Evolutionary conservation across 2,329 filamentous ascomycete genomes (phyloP), one percentile per base, ranked within the genome.

Genomic region (Dothideomycetes sp.): DNA sequence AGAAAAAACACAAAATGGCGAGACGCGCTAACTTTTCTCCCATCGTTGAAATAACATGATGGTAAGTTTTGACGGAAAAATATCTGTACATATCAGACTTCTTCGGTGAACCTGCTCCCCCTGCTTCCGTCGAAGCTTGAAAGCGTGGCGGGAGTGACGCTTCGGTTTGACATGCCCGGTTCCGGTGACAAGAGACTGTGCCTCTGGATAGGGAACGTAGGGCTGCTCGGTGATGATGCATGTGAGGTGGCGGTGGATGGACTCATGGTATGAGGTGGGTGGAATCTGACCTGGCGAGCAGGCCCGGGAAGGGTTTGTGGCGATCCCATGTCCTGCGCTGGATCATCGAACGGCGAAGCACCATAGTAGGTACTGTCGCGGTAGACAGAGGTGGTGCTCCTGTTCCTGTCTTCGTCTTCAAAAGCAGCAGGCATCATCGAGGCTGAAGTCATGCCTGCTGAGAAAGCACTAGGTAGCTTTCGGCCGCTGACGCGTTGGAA

Each of bases 391-490:
- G 58, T 56, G 5, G 58, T 60, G 41, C 50, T 53, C 22, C 54
- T 37, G 34, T 53, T 51, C n/a, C 46, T 45, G 27, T 43, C 35
- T 18, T 48, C 47, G 17, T 40, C 37, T 10, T 41, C 34, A 9
- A 45, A 46, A 7, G 45, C 43, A 13, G 61, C 33, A 4, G 46
- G 40, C 16, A 51, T 47, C 20, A 62, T 33, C 6, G 49, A 46
- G 3, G 47, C 47, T 30, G 45, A 47, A 28, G 33, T 64, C 63
- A 69, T 65, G 42, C 67, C 67, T 43, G 63, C 61, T 44, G 66
- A 69, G 53, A 67, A 69, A 8, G 60, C 62, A 13, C 65, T 69
- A 2, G 67, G 67, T 1, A 70, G 56, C 48, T 70, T 70, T 33
- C 67, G 64, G 12, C 67, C 67, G 2, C 65, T 68, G 9, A 70